A percentile compares a stretch with the other conserved stretches of the same genome.
phyloP scores from a whole-genome alignment of 192 early-diverging fungal genomes.

The Linnemannia elongata region DNA sequence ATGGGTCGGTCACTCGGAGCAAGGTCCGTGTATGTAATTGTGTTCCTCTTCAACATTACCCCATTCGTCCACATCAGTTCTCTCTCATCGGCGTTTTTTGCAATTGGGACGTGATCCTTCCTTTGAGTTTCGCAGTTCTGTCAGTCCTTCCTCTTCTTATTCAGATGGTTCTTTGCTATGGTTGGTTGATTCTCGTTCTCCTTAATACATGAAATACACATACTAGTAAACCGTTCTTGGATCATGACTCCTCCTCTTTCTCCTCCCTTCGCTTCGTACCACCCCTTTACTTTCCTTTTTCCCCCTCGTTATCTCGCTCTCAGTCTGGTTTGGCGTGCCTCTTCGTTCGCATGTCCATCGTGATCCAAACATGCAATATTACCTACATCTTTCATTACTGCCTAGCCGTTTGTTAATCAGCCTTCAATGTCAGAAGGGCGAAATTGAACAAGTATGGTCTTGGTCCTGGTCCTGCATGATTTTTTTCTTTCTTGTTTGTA shows the following conservation, averaged over 20 bases:
- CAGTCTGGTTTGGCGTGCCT: neutral
- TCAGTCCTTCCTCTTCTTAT: neutral
- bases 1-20: too few relatives aligned
- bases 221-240: neutral
- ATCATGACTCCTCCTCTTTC: neutral
- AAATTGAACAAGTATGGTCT: neutral
- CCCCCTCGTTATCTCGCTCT: neutral
- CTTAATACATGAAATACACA: neutral
- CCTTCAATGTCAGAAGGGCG: neutral
- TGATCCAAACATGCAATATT: neutral
- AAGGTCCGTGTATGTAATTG: too few relatives aligned
- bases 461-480: conserved; percentile 4
- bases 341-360: neutral
- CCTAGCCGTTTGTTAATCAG: neutral
- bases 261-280: neutral
- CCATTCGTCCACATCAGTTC: too few relatives aligned
- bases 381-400: neutral
- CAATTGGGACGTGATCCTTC: too few relatives aligned
- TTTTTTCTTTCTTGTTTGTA: neutral
- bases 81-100: too few relatives aligned
- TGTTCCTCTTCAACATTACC: too few relatives aligned
- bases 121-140: too few relatives aligned
- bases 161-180: neutral
- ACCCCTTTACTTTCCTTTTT: neutral
- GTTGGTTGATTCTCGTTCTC: neutral